Percentiles rank a stretch among this genome's conserved stretches.
Conservation (phyloP, 495 filamentous ascomycete species). For the Aspergillus affinis region DNA sequence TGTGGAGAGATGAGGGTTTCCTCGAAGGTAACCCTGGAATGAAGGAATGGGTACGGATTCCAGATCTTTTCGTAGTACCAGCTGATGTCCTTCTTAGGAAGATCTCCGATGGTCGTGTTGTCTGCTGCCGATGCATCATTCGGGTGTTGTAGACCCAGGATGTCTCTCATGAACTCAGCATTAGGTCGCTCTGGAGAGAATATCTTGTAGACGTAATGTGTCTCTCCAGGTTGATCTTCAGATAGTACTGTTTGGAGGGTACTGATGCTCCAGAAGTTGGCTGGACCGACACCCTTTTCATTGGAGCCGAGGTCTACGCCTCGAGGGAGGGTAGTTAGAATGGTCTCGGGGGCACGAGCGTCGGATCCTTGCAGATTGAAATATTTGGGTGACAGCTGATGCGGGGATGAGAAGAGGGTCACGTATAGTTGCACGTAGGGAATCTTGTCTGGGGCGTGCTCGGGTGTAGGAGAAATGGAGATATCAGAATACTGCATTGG, state of each 20-base stretch:
- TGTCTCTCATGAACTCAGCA: constrained; percentile 57
- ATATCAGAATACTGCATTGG: constrained; percentile 79
- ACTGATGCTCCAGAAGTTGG: constrained; percentile 87
- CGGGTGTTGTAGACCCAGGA: constrained; percentile 33
- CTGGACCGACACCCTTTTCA: constrained; percentile 60
- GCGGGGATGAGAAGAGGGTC: constrained; percentile 81
- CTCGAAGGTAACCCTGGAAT: constrained; percentile 85
- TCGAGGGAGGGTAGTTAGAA: constrained; percentile 80
- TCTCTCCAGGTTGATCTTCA: constrained; percentile 29
- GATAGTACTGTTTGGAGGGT: constrained; percentile 61
- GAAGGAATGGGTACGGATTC: constrained; percentile 80
- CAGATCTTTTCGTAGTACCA: constrained; percentile 80
- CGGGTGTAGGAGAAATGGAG: constrained; percentile 48
- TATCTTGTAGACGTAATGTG: constrained; percentile 92
- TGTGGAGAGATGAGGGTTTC: constrained; percentile 62
- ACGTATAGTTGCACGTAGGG: constrained; percentile 84
- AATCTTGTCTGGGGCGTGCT: constrained; percentile 63
- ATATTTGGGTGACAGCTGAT: constrained; percentile 60
- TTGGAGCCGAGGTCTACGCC: constrained; percentile 48
- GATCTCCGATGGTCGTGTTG: constrained; percentile 35
- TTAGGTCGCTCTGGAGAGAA: constrained; percentile 77
- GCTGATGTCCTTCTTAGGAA: constrained; percentile 55
- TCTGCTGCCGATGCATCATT: constrained; percentile 14
- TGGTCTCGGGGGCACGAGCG: constrained; percentile 59
- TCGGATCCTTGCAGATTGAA: constrained; percentile 63